Conservation (phyloP, 768 basidiomycete genomes). For the Lactarius indigo region DNA sequence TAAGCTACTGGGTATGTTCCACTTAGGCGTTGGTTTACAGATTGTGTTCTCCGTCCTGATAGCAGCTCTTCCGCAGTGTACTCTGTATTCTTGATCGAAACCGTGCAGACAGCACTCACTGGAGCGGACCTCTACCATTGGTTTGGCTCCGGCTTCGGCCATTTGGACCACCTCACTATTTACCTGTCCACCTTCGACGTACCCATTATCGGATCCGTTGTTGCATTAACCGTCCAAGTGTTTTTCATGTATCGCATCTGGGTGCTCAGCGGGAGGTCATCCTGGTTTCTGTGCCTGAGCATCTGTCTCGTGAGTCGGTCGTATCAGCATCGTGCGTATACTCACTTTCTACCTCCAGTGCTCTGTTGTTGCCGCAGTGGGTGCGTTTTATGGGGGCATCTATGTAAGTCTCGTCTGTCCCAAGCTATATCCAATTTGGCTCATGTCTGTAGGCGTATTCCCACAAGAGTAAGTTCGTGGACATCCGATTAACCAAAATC, state of each 20-base stretch:
- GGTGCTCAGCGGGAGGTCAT: slow-evolving; percentile 3
- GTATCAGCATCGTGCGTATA: too few species aligned
- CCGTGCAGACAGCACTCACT: slow-evolving; percentile 29
- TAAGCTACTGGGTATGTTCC: slow-evolving; percentile 6
- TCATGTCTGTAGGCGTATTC: background rate
- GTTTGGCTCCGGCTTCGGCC: slow-evolving; percentile 33
- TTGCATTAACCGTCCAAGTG: slow-evolving; percentile 31
- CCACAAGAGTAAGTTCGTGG: background rate
- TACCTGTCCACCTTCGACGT: slow-evolving; percentile 29
- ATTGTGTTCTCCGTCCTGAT: background rate
- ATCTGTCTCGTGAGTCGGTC: slow-evolving; percentile 9
- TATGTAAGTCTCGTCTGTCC: background rate
- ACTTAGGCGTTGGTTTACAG: background rate
- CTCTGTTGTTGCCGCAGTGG: background rate
- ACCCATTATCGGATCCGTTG: slow-evolving; percentile 30
- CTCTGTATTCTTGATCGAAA: slow-evolving; percentile 28
- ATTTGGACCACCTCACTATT: slow-evolving; percentile 26
- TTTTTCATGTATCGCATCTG: slow-evolving; percentile 35
- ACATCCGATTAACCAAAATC: background rate
- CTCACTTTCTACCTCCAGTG: background rate
- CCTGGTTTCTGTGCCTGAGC: background rate
- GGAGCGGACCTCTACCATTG: slow-evolving; percentile 32
- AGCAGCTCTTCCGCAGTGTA: slow-evolving; percentile 26
- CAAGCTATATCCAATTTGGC: background rate
- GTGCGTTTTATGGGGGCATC: background rate